Evolutionary conservation across 2,329 filamentous ascomycete species (phyloP), one percentile per base, ranked within the genome.

Genomic region (Gyromitra esculenta): DNA sequence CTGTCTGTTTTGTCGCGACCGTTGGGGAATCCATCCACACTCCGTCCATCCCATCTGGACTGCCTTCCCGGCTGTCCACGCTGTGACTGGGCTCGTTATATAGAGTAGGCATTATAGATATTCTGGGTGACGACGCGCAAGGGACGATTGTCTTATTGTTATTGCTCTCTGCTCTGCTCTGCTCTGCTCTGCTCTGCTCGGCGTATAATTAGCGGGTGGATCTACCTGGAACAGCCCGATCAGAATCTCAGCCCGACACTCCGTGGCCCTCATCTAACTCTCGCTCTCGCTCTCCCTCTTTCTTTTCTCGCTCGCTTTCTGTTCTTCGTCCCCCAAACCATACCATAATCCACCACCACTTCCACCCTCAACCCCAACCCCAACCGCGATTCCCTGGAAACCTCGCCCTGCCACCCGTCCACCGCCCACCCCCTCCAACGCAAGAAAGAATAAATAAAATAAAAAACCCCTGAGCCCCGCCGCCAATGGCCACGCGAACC

Each of bases 401-500:
- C 11, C 18, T 21, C 60, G 13, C 21, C 43, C 25, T 50, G 60
- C 60, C 7, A 45, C 35, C 50, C 65, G 18, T 18, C 13, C 5
- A 31, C 25, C 13, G 8, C 25, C 18, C 18, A 21, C 18, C 18
- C 8, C 65, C 52, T 35, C 65, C 21, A 31, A 57, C 13, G 35
- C 39, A 68, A 15, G 21, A 67, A 54, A 43, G 15, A 50, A 13
- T 37, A 45, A 9, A 18, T 39, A 15, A 15, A 66, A 35, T 52
- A 37, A 52, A 25, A 64, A n/a, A 13, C 15, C 35, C 45, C 31
- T 6, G 25, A 52, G 45, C 48, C 25, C 39, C 50, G 37, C 45
- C 21, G 39, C 54, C 52, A 65, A 79, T 79, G 78, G 78, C 76
- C 52, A 79, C 78, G 11, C 70, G 73, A 67, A 76, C 78, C 57